Percentiles rank a stretch among this genome's conserved stretches.
phyloP scores from a whole-genome alignment of 257 asterid genomes.

The Cinchona pubescens region DNA sequence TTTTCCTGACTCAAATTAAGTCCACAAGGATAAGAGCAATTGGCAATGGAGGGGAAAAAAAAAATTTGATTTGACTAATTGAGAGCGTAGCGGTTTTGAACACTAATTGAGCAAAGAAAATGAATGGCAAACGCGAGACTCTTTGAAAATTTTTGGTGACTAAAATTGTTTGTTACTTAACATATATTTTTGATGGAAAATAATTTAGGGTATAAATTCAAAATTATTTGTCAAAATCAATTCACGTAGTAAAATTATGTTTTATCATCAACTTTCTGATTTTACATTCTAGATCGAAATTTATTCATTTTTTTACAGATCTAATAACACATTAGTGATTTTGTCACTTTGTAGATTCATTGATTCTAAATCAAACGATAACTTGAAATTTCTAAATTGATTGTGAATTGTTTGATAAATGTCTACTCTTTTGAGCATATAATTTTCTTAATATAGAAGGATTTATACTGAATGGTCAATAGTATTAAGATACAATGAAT shows the following conservation, averaged over 20 bases:
- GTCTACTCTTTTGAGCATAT: background rate
- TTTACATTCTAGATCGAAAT: no score
- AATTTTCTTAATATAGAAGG: no score
- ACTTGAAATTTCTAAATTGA: background rate
- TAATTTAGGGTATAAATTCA: no score
- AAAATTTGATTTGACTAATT: background rate
- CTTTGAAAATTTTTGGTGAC: no score
- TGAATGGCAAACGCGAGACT: constrained; percentile 1
- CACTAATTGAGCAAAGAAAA: background rate
- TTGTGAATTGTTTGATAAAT: background rate
- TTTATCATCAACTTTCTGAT: no score
- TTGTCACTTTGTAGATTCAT: no score
- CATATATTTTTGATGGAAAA: no score
- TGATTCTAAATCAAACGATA: background rate
- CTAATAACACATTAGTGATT: no score
- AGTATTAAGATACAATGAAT: background rate
- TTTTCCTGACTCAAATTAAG: background rate
- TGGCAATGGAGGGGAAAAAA: background rate
- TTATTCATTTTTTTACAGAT: no score
- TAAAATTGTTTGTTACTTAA: no score
- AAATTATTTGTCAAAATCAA: no score
- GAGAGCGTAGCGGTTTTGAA: background rate
- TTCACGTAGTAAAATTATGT: no score
- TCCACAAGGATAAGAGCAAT: background rate
- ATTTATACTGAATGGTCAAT: background rate